phyloP scores from a whole-genome alignment of 2,329 filamentous ascomycete genomes.

The Pseudogymnoascus sp. region DNA sequence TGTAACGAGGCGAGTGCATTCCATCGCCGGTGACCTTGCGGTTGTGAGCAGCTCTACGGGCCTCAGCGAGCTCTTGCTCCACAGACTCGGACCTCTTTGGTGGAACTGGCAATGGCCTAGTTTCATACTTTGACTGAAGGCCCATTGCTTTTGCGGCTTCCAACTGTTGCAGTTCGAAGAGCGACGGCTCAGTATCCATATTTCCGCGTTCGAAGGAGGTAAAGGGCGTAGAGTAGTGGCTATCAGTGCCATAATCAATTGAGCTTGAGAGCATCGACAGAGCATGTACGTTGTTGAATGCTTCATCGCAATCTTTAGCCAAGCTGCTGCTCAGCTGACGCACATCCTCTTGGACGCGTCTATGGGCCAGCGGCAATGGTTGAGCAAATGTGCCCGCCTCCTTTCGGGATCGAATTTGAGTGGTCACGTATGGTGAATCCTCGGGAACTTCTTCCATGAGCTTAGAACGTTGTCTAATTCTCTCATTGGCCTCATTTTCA shows the following conservation, averaged over 20 bases:
- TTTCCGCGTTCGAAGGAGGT: background rate
- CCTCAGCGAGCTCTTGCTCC: conserved; percentile 24
- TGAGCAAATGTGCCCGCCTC: background rate
- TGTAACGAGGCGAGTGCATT: conserved; percentile 37
- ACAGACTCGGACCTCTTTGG: conserved; percentile 26
- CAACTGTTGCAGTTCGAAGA: background rate
- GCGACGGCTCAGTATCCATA: background rate
- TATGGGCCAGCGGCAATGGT: background rate
- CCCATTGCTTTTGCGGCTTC: background rate
- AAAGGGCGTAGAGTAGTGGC: background rate
- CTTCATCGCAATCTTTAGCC: conserved; percentile 84
- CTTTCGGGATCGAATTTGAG: background rate
- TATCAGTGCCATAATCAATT: background rate
- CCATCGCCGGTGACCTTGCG: conserved; percentile 20
- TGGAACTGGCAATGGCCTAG: conserved; percentile 26
- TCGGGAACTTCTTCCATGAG: background rate
- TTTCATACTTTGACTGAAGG: conserved; percentile 16
- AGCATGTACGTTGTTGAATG: conserved; percentile 55
- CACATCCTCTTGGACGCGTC: conserved; percentile 54
- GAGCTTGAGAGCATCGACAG: background rate
- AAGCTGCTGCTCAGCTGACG: conserved; percentile 78
- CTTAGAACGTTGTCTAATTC: background rate
- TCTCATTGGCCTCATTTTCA: background rate
- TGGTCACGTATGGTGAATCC: background rate
- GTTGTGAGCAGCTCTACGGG: conserved; percentile 24